Conservation (phyloP, 2,329 filamentous ascomycete species). For the Nemania abortiva region DNA sequence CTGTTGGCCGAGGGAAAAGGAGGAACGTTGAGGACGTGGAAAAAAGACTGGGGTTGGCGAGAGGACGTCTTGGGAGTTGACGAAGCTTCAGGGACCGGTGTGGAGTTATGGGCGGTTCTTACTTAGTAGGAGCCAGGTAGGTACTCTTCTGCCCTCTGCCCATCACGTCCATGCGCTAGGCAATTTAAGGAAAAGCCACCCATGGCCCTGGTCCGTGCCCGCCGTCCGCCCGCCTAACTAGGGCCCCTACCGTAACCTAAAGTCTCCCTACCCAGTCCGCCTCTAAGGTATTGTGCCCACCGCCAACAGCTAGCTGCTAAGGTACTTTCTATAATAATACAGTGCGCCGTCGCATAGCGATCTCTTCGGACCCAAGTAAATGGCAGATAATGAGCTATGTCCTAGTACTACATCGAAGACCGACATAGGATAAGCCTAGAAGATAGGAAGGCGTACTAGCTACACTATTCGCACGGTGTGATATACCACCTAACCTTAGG, state of each 20-base stretch:
- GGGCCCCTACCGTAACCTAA: neutral
- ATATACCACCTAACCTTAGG: neutral
- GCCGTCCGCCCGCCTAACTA: neutral
- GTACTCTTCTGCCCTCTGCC: conserved; percentile 17
- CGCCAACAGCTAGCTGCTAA: neutral
- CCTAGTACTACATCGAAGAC: neutral
- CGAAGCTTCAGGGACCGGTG: conserved; percentile 39
- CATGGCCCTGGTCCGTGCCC: conserved; percentile 29
- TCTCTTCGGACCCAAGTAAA: too few relatives aligned
- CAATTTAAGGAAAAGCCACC: conserved; percentile 17
- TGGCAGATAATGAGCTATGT: conserved; percentile 8
- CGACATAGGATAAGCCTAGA: neutral
- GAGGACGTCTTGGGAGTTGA: conserved; percentile 36
- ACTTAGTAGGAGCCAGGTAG: conserved; percentile 16
- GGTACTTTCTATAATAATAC: neutral
- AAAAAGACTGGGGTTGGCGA: conserved; percentile 41
- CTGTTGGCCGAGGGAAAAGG: conserved; percentile 18
- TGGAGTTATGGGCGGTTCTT: conserved; percentile 26
- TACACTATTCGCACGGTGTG: neutral
- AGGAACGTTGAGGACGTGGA: conserved; percentile 32
- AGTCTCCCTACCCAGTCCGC: neutral
- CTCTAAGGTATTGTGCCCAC: neutral
- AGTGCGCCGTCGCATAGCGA: too few relatives aligned
- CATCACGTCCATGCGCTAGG: conserved; percentile 15
- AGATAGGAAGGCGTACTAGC: neutral